Base-by-base conservation (phyloP, 2,329 filamentous ascomycete species). In the Metarhizium rileyi region DNA sequence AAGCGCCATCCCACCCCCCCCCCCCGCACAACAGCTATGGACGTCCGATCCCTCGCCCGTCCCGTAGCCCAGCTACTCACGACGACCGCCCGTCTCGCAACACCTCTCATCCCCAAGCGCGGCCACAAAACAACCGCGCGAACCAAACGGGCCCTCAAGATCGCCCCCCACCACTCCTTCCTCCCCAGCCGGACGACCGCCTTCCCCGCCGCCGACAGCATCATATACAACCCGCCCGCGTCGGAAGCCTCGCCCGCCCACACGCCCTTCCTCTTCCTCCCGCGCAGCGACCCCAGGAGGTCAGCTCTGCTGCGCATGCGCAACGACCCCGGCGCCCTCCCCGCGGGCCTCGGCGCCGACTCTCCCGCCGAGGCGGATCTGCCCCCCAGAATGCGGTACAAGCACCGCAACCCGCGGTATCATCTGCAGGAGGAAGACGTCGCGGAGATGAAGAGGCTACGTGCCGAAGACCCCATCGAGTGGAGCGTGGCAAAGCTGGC, bases 231-330 rank as follows among this genome's bases (percentile, higher is more conserved):
- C 67, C 77, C 77, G 38, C 77, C 77, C 25, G 66, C 75, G 16
- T 71, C 76, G 9, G 69, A 72, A 50, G 68, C 76, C 3, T 75
- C 77, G n/a, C 78, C 81, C 50, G 73, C 72, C 59, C 76, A 84
- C 67, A 84, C 81, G n/a, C 81, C 81, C 50, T 76, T 81, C 67
- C 77, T 81, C 61, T 84, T 84, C 66, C 74, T 84, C 27, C 81
- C 81, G 48, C 72, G 70, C 46, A 65, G 61, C 55, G 78, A 81
- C 60, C 75, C 77, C 16, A 74, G 77, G 44, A 74, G 77, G 26
- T 66, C 68, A 47, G 70, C 72, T 44, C 72, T 75, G 62, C 65
- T 77, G 38, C 64, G 68, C 16, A 61, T 69, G 38, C 70, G 78
- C 30, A 63, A 63, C 52, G 60, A 60, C 28, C 60, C 64, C 12